A percentile compares a stretch with the other conserved stretches of the same genome.
phyloP scores from a whole-genome alignment of 345 rosid species.

The Zanthoxylum bungeanum region DNA sequence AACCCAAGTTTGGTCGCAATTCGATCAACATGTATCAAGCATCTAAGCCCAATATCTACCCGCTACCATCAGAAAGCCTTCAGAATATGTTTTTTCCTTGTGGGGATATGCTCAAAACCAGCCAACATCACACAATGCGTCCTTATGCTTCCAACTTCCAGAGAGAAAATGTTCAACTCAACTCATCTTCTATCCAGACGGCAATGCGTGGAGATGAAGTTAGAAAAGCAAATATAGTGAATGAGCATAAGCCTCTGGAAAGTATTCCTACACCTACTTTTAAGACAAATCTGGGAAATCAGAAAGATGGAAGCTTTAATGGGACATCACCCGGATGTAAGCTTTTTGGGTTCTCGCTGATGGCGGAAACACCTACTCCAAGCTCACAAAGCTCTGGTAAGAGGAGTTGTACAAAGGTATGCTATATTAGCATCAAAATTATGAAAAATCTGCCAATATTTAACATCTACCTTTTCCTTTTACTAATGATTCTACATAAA shows the following conservation, averaged over 20 bases:
- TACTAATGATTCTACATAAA: slow-evolving; percentile 9
- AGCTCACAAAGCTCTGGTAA: slow-evolving; percentile 65
- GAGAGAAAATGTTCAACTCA: slow-evolving; percentile 34
- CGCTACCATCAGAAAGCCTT: slow-evolving; percentile 50
- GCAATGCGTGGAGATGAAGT: slow-evolving; percentile 33
- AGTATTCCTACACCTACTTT: slow-evolving; percentile 35
- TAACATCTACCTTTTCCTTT: background rate
- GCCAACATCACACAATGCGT: slow-evolving; percentile 31
- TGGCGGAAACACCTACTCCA: slow-evolving; percentile 45
- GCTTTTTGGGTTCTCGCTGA: slow-evolving; percentile 79
- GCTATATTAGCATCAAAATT: slow-evolving; percentile 16
- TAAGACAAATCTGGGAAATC: slow-evolving; percentile 33
- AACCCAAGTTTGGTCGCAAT: slow-evolving; percentile 38
- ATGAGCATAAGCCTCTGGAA: slow-evolving; percentile 37
- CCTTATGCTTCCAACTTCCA: slow-evolving; percentile 34
- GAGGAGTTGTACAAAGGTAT: slow-evolving; percentile 92
- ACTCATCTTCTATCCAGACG: slow-evolving; percentile 27
- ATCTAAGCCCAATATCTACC: slow-evolving; percentile 44
- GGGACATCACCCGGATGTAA: slow-evolving; percentile 58
- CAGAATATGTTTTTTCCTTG: slow-evolving; percentile 46
- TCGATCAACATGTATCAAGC: slow-evolving; percentile 44
- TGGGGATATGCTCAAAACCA: slow-evolving; percentile 26
- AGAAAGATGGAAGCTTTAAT: slow-evolving; percentile 33
- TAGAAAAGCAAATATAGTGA: slow-evolving; percentile 31
- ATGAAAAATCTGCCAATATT: slow-evolving; percentile 5